Evolutionary conservation across 2,329 filamentous ascomycete genomes (phyloP), one percentile per base, ranked within the genome.

Genomic region (Colletotrichum lini): DNA sequence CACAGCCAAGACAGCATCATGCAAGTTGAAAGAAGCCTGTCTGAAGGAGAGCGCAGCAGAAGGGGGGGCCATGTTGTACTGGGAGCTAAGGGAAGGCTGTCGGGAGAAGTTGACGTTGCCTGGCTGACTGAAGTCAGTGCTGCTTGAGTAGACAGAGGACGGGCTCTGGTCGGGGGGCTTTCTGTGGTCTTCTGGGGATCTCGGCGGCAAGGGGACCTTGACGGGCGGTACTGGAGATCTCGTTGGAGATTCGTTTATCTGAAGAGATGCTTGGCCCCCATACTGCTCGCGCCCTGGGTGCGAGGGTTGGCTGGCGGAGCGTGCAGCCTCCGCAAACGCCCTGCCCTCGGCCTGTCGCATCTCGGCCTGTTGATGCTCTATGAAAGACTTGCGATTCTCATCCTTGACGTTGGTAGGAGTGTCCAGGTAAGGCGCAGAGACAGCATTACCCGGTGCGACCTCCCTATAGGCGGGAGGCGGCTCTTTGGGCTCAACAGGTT

Each of bases 311-410:
- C 68, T 68, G 38, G 68, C 68, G n/a, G 80, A 79, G 44, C 83
- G 81, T 16, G 82, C 77, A 7, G 88, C 88, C 70, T 88, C 84
- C 9, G 88, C 84, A 73, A 92, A 86, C 9, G 88, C 89, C 75
- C 84, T 84, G 2, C 88, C 90, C 77, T 92, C 90, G 6, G 87
- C 89, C 75, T 87, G 81, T 47, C 89, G 85, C 86, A 91, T 90
- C 76, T 91, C 83, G 4, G 88, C 88, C 76, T 86, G 87, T 73
- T 88, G 88, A 21, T 84, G 83, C 77, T 88, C 88, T 67, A 91
- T 89, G 74, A 88, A 89, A 0, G 88, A 90, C 69, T 83, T 85
- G 61, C 88, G 83, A 54, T 86, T 85, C 35, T 90, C 88, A 72
- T 90, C 86, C 40, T 83, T 84, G 13, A 78, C 76, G 21, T 77